phyloP scores from a whole-genome alignment of 2,329 filamentous ascomycete species.

The Amauroascus niger region DNA sequence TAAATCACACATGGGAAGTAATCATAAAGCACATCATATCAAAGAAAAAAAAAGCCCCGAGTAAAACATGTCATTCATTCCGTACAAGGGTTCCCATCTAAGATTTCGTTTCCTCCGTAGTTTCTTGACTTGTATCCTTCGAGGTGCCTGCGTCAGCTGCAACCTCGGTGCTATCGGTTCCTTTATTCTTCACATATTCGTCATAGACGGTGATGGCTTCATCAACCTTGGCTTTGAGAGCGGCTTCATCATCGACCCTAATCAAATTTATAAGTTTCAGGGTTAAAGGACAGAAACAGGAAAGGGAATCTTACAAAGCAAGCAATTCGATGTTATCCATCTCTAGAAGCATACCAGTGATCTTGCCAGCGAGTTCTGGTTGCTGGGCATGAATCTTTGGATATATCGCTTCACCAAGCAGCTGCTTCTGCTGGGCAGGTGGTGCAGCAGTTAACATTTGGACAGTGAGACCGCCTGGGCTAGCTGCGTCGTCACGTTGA shows the following conservation, averaged over 20 bases:
- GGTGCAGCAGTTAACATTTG: conserved; percentile 44
- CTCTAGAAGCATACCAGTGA: conserved; percentile 98
- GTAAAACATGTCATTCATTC: conserved; percentile 11
- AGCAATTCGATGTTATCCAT: conserved; percentile 96
- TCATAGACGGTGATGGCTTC: conserved; percentile 96
- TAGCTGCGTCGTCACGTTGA: conserved; percentile 32
- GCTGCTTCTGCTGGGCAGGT: conserved; percentile 88
- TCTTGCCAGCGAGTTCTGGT: conserved; percentile 94
- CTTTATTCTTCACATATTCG: conserved; percentile 91
- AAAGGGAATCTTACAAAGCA: conserved; percentile 64
- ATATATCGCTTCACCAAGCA: conserved; percentile 94
- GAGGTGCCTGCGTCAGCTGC: conserved; percentile 37
- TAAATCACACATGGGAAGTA: conserved; percentile 12
- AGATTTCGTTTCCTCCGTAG: conserved; percentile 28
- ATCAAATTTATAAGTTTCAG: conserved; percentile 13
- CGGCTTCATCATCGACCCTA: conserved; percentile 79
- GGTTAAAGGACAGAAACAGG: neutral
- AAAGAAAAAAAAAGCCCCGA: conserved; percentile 14
- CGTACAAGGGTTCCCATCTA: conserved; percentile 10
- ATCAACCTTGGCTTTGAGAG: conserved; percentile 90
- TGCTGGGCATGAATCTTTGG: conserved; percentile 95
- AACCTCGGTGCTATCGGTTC: conserved; percentile 32
- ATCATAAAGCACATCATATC: conserved; percentile 16
- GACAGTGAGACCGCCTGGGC: conserved; percentile 40
- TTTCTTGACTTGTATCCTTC: conserved; percentile 33